Conservation (phyloP, 2,329 filamentous ascomycete species). For the Paramyrothecium roridum region DNA sequence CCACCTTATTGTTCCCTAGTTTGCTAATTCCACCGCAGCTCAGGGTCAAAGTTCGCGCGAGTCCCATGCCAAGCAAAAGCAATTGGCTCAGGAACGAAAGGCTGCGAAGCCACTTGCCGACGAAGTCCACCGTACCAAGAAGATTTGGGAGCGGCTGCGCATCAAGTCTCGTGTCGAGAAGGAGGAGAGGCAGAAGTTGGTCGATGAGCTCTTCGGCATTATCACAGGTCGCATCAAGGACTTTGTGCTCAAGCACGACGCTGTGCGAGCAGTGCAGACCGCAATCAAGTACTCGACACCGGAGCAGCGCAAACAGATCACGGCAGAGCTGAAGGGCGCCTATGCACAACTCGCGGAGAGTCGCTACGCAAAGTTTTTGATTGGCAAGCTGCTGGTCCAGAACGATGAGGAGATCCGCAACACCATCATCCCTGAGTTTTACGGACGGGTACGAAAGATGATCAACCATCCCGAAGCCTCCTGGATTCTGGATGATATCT, state of each 20-base stretch:
- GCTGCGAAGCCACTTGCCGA: conserved; percentile 91
- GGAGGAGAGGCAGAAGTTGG: conserved; percentile 82
- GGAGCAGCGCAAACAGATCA: conserved; percentile 82
- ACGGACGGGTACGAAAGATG: conserved; percentile 84
- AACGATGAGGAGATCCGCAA: conserved; percentile 84
- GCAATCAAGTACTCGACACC: conserved; percentile 92
- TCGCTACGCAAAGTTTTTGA: conserved; percentile 95
- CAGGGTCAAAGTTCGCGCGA: conserved; percentile 68
- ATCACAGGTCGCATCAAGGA: conserved; percentile 90
- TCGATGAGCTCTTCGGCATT: conserved; percentile 86
- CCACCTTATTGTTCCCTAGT: neutral
- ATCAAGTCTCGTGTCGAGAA: conserved; percentile 90
- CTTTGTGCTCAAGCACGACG: conserved; percentile 97
- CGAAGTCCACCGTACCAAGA: conserved; percentile 83
- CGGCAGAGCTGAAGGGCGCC: conserved; percentile 78
- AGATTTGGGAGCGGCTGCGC: conserved; percentile 92
- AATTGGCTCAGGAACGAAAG: conserved; percentile 82
- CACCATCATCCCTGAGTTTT: conserved; percentile 90
- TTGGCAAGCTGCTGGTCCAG: conserved; percentile 93
- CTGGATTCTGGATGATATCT: conserved; percentile 97
- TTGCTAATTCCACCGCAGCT: conserved; percentile 30
- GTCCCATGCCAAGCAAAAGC: conserved; percentile 90
- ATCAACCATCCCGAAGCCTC: conserved; percentile 96
- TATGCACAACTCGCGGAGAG: conserved; percentile 87
- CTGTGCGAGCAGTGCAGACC: conserved; percentile 93